These are phyloP conservation scores for Tylopilus plumbeoviolaceoides DNA, from an alignment of 768 basidiomycete genomes.

Conservation along the genomic window DNA sequence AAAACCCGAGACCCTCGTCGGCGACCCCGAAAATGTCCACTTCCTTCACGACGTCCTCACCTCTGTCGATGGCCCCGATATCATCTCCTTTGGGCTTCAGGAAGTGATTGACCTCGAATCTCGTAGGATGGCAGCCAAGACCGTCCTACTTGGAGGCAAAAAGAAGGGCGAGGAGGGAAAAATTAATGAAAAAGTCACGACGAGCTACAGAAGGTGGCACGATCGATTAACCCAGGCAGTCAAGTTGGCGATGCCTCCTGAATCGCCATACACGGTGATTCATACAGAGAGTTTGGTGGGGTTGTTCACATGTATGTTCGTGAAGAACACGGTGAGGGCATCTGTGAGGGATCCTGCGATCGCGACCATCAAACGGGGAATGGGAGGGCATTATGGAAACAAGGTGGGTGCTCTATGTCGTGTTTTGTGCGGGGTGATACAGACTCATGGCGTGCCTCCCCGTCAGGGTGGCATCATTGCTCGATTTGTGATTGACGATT, in stretches of 20 bases:
- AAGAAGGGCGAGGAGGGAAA: slow-evolving; percentile 54
- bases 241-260: slow-evolving; percentile 65
- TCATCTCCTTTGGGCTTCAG: slow-evolving; percentile 93
- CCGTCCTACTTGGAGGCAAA: slow-evolving; percentile 71
- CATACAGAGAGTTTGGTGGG: slow-evolving; percentile 91
- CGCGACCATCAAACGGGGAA: slow-evolving; percentile 86
- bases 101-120: slow-evolving; percentile 96
- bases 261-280: slow-evolving; percentile 71
- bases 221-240: slow-evolving; percentile 75
- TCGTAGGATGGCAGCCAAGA: slow-evolving; percentile 89
- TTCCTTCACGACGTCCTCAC: slow-evolving; percentile 78
- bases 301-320: slow-evolving; percentile 71
- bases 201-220: slow-evolving; percentile 85
- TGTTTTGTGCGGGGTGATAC: not conserved
- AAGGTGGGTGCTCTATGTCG: slow-evolving; percentile 54
- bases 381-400: slow-evolving; percentile 92
- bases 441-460: not conserved
- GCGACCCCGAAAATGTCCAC: slow-evolving; percentile 63
- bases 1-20: slow-evolving; percentile 68
- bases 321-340: slow-evolving; percentile 61
- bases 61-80: slow-evolving; percentile 75
- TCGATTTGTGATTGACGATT: slow-evolving; percentile 86
- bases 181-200: slow-evolving; percentile 76
- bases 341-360: slow-evolving; percentile 65
- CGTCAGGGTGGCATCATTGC: slow-evolving; percentile 84